These are phyloP conservation scores for Volvariella surrecta DNA, from an alignment of 1,284 basidiomycete species.

Conservation along the genomic window DNA sequence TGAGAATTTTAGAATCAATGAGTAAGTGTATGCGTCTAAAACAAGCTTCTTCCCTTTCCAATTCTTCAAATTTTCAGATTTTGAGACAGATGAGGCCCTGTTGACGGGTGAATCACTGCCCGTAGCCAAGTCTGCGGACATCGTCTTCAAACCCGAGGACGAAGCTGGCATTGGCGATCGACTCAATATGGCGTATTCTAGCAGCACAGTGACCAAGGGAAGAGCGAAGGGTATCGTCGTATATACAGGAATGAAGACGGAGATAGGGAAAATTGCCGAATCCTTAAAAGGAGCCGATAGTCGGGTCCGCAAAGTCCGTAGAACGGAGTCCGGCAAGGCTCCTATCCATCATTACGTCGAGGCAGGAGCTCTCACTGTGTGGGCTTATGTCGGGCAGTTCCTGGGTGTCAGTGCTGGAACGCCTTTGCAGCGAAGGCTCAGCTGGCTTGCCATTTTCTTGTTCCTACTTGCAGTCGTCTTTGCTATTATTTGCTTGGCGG, in stretches of 20 bases:
- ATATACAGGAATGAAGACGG: background rate
- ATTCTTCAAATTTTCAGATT: background rate
- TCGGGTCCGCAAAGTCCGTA: background rate
- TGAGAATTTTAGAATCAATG: background rate
- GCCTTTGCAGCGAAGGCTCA: constrained; percentile 41
- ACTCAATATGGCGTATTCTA: constrained; percentile 1
- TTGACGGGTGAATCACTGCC: background rate
- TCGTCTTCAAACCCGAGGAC: background rate
- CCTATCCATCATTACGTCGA: background rate
- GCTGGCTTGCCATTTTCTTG: constrained; percentile 40
- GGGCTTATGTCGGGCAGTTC: background rate
- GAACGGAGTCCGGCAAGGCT: background rate
- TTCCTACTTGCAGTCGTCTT: constrained; percentile 36
- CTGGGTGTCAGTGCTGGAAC: constrained; percentile 18
- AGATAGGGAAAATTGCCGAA: background rate
- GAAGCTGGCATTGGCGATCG: background rate
- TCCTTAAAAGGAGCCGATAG: background rate
- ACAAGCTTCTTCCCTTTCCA: background rate
- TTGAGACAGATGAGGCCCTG: background rate
- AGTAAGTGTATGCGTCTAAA: no score
- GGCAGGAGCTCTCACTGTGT: background rate
- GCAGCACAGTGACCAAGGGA: constrained; percentile 1
- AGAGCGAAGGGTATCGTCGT: constrained; percentile 1
- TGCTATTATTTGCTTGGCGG: constrained; percentile 31
- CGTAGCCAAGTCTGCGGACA: background rate